Conservation (phyloP, 768 basidiomycete genomes). For the Boletales sp. region DNA sequence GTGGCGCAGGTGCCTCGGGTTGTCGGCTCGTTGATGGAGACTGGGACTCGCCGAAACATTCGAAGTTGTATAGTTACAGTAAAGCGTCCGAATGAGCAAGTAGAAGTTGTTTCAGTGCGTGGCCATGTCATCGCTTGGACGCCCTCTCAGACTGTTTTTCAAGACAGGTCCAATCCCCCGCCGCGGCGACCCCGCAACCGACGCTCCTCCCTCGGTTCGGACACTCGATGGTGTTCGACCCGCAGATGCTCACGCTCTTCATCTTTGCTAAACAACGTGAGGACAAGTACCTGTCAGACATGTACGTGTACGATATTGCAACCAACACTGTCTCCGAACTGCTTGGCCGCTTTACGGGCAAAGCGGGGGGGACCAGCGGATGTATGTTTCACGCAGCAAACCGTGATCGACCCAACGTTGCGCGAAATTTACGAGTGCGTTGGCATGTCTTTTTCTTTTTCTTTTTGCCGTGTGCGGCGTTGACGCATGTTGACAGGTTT, state of each 20-base stretch:
- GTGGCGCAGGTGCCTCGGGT: slow-evolving; percentile 68
- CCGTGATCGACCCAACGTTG: slow-evolving; percentile 58
- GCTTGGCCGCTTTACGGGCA: slow-evolving; percentile 54
- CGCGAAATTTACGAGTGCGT: slow-evolving; percentile 54
- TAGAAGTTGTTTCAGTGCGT: slow-evolving; percentile 71
- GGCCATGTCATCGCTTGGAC: background rate
- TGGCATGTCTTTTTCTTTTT: no score
- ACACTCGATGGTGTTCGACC: slow-evolving; percentile 80
- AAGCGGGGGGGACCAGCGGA: slow-evolving; percentile 61
- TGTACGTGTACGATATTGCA: slow-evolving; percentile 68
- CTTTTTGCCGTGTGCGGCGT: background rate
- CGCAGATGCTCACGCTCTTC: slow-evolving; percentile 52
- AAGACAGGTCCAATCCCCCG: slow-evolving; percentile 20
- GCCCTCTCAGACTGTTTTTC: background rate
- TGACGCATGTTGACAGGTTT: slow-evolving; percentile 39
- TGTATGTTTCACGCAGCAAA: slow-evolving; percentile 71
- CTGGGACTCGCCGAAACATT: slow-evolving; percentile 56
- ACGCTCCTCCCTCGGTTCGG: slow-evolving; percentile 62
- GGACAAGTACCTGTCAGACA: slow-evolving; percentile 66
- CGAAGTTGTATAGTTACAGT: slow-evolving; percentile 74
- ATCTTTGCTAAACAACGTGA: slow-evolving; percentile 75
- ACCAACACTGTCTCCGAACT: slow-evolving; percentile 57
- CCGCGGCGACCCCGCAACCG: slow-evolving; percentile 29
- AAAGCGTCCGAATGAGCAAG: slow-evolving; percentile 55
- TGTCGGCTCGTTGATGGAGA: slow-evolving; percentile 70